Base-by-base conservation (phyloP, 305 asterid species). In the Andrographis paniculata region DNA sequence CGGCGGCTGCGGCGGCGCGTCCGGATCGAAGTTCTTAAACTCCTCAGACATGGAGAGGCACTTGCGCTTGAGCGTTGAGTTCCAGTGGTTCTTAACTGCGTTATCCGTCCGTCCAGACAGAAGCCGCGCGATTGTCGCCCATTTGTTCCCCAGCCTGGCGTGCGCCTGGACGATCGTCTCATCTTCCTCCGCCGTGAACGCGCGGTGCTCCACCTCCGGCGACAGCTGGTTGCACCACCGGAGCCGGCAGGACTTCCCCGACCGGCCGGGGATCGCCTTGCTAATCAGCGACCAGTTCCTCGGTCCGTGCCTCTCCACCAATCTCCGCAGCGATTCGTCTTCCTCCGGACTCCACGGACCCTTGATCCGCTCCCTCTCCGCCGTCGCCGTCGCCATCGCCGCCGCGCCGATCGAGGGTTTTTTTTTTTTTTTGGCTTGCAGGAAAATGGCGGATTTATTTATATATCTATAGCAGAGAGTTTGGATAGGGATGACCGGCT, bases 271-370 rank as follows among this genome's bases (percentile, higher is more conserved):
- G 4, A 73, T 69, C 55, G 80, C 69, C 59, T 65, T 73, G 62
- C 76, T 66, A 14, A 73, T 73, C 59, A 73, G 6, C 1, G 76
- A 73, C 80, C 76, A 73, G 69, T 69, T 73, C 37, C 80, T 56
- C 10, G 80, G 62, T 27, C 80, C 80, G 43, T 76, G 59, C 13
- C 17, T 28, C 47, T 66, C 45, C 19, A 76, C 84, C 17, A 76
- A 70, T 19, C 55, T 62, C 46, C 37, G 55, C 24, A 72, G 38
- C 18, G 63, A 23, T 24, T 59, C 60, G 42, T 76, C 84, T 60
- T 76, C 84, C 33, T 66, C 72, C 12, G 61, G 66, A 14, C 73
- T 69, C 84, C 84, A 72, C 31, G 84, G 76, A 14, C 84, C 80
- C 58, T 69, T 76, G 50, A 69, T 69, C 59, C 47, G 52, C 14